A percentile compares a stretch with the other conserved stretches of the same genome.
Conservation (phyloP, 139 green algal species). For the Chlamydomonas schloesseri region DNA sequence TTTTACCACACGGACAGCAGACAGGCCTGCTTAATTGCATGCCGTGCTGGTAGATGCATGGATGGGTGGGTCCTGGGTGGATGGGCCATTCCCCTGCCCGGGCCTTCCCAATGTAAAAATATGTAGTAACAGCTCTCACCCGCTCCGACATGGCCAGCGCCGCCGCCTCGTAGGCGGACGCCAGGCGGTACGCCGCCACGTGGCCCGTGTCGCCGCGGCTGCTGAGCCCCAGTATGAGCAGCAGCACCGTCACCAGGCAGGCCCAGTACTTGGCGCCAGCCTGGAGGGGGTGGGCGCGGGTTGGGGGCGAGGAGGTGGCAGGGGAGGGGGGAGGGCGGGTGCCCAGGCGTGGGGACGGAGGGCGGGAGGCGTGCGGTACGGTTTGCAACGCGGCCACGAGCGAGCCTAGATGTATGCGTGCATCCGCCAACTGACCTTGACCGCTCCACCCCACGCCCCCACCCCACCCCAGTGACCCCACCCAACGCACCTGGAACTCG, state of each 20-base stretch:
- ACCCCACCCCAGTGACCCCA: too few species aligned
- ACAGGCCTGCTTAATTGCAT: too few species aligned
- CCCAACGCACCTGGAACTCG: slow-evolving; percentile 18
- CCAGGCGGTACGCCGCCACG: not conserved
- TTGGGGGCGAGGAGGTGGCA: not conserved
- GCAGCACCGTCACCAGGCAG: slow-evolving; percentile 32
- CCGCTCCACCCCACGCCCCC: too few species aligned
- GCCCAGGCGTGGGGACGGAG: not conserved
- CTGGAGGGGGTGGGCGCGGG: slow-evolving; percentile 12
- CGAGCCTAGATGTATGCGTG: too few species aligned
- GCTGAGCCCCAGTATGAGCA: not conserved
- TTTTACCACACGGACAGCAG: too few species aligned
- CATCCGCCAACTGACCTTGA: too few species aligned
- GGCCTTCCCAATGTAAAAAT: too few species aligned
- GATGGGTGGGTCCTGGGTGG: too few species aligned
- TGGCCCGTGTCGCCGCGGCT: not conserved
- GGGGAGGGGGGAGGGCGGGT: not conserved
- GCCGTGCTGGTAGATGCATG: too few species aligned
- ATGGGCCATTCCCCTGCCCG: too few species aligned
- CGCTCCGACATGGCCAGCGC: slow-evolving; percentile 43
- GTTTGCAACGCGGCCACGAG: too few species aligned
- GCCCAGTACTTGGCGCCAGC: slow-evolving; percentile 51
- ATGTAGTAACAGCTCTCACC: too few species aligned
- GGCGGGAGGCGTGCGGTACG: not conserved
- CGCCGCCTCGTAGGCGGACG: slow-evolving; percentile 39